phyloP scores from a whole-genome alignment of 345 rosid species.

The Salix exigua region DNA sequence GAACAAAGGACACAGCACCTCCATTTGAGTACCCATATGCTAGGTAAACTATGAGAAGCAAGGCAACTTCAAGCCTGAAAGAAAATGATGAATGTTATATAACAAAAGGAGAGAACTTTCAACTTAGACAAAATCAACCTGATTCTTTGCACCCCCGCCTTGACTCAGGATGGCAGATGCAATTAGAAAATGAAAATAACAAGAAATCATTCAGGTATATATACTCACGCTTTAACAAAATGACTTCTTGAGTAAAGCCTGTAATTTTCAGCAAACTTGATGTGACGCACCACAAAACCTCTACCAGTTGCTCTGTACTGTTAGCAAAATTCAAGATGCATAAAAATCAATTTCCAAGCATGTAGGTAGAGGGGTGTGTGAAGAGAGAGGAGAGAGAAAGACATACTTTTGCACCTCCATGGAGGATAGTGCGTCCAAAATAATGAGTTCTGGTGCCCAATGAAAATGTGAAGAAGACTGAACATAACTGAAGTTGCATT shows the following conservation, averaged over 20 bases:
- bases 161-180: background rate
- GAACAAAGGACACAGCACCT: slow-evolving; percentile 67
- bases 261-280: slow-evolving; percentile 94
- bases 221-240: slow-evolving; percentile 91
- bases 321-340: slow-evolving; percentile 21
- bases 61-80: slow-evolving; percentile 90
- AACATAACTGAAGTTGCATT: slow-evolving; percentile 95
- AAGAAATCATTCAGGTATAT: background rate
- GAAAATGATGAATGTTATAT: background rate
- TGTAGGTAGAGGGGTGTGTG: background rate
- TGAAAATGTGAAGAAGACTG: slow-evolving; percentile 98
- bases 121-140: background rate
- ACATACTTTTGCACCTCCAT: slow-evolving; percentile 94
- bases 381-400: background rate
- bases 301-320: slow-evolving; percentile 99
- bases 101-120: too few relatives aligned
- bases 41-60: slow-evolving; percentile 87
- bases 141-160: background rate
- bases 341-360: slow-evolving; percentile 7
- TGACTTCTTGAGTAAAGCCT: slow-evolving; percentile 97
- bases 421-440: slow-evolving; percentile 99
- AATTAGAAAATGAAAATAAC: background rate
- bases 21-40: slow-evolving; percentile 80
- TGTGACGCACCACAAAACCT: slow-evolving; percentile 97
- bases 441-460: slow-evolving; percentile 96